Conservation (phyloP, 176 grass and related monocot species). For the Carex littledalei region DNA sequence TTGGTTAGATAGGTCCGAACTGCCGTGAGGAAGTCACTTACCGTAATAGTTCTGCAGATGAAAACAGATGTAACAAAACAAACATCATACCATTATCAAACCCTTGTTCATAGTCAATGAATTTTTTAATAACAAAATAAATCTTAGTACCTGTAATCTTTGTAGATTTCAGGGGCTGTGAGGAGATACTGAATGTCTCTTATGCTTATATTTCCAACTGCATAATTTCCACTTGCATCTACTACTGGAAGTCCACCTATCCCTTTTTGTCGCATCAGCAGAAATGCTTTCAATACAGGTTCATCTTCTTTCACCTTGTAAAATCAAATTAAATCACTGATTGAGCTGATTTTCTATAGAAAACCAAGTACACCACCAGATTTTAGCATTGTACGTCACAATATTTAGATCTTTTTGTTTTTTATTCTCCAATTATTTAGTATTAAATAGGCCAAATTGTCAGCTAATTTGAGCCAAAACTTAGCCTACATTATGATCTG, state of each 20-base stretch:
- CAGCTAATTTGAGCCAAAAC: neutral
- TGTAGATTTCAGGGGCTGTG: conserved; percentile 89
- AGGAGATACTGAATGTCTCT: conserved; percentile 99
- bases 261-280: conserved; percentile 82
- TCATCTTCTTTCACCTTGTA: conserved; percentile 82
- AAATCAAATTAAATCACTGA: neutral
- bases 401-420: neutral
- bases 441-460: neutral
- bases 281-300: conserved; percentile 86
- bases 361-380: neutral
- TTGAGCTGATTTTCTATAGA: neutral
- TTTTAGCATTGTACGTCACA: neutral
- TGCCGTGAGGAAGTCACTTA: conserved; percentile 58
- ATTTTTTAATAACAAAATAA: neutral
- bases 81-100: neutral
- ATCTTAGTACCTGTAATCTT: conserved; percentile 64
- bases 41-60: conserved; percentile 56
- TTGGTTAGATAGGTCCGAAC: conserved; percentile 62
- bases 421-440: neutral
- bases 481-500: neutral
- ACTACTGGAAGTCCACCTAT: conserved; percentile 89
- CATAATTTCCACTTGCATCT: conserved; percentile 50
- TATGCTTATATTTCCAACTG: conserved; percentile 89
- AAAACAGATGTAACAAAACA: neutral
- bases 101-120: neutral